Base-by-base conservation (phyloP, 2,329 filamentous ascomycete species). In the Microdochium paspali region DNA sequence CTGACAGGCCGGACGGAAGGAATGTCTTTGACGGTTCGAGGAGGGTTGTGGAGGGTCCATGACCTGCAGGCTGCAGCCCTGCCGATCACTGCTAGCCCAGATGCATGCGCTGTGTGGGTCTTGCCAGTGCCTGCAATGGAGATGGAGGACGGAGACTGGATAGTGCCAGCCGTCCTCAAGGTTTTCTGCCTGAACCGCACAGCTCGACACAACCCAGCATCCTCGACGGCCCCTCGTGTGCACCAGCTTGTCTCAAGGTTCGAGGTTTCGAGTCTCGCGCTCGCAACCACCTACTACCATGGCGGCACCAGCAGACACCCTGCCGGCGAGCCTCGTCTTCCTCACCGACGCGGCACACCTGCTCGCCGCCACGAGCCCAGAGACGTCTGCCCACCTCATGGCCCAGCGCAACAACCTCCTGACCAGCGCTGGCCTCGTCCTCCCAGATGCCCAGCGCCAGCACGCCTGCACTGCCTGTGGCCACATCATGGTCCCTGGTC, bases 291-390 rank as follows among this genome's bases (percentile, higher is more conserved):
- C 26, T 7, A 28, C 13, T 20, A 20, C 18, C 12, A 40, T 40
- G 35, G 18, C 35, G 10, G 35, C 35, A n/a, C 15, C 18, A n/a
- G 23, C 35, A 26, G 57, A 62, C n/a, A 45, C 44, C 10, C 53
- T 62, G 15, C 52, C 58, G 6, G 32, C 56, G 20, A 61, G 53
- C n/a, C 50, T 62, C 23, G 46, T 50, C 10, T 80, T 72, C 51
- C 69, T 84, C 3, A 77, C 73, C 10, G 72, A 82, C 58, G 77
- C 80, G 1, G 77, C 79, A 2, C 75, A 84, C 63, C 61, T 82
- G 10, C 66, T 84, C 15, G 66, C 70, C 3, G 59, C 62, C 10
- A 62, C 70, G 2, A 71, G 78, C 1, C 79, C 80, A 1, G 70
- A 76, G 51, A 76, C 71, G 1, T 82, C 81, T 13, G 77, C 79